These are phyloP conservation scores for Chaetomium olivaceum DNA, from an alignment of 2,329 filamentous ascomycete genomes.

Conservation along the genomic window DNA sequence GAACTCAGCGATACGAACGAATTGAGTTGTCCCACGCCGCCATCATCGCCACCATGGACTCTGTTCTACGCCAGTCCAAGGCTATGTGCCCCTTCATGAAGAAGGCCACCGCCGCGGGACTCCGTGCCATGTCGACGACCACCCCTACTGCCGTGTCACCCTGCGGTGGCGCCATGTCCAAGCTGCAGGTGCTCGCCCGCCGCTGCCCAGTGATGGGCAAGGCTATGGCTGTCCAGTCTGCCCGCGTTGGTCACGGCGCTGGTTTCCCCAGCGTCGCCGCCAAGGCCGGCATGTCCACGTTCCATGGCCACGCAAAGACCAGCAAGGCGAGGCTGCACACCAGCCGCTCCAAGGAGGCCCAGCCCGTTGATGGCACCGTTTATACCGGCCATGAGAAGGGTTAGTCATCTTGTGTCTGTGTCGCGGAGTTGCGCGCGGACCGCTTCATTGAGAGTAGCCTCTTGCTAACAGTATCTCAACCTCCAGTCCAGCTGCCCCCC, in stretches of 20 bases:
- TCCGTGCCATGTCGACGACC: slow-evolving; percentile 83
- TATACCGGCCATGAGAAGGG: slow-evolving; percentile 51
- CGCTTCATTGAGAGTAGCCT: neutral
- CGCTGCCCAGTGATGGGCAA: slow-evolving; percentile 99
- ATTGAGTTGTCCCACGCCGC: neutral
- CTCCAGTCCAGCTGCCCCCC: slow-evolving; percentile 41
- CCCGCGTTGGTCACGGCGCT: slow-evolving; percentile 51
- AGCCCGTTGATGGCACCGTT: slow-evolving; percentile 64
- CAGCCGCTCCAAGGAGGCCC: slow-evolving; percentile 73
- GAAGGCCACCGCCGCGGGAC: slow-evolving; percentile 86
- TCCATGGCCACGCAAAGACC: slow-evolving; percentile 53
- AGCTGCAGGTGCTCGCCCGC: slow-evolving; percentile 88
- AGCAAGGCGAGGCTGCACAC: slow-evolving; percentile 80
- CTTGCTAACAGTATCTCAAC: slow-evolving; percentile 17
- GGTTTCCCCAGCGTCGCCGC: slow-evolving; percentile 45
- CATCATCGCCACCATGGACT: slow-evolving; percentile 71
- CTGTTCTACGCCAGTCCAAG: slow-evolving; percentile 91
- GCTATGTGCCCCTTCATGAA: slow-evolving; percentile 97
- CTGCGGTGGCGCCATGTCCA: slow-evolving; percentile 92
- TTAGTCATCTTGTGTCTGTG: slow-evolving; percentile 37
- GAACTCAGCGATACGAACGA: neutral
- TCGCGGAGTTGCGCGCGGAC: neutral
- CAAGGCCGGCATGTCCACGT: slow-evolving; percentile 52
- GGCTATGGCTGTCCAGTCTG: slow-evolving; percentile 83
- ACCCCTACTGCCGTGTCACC: slow-evolving; percentile 62